These are phyloP conservation scores for Suhomyces faveliae DNA, from an alignment of 805 yeast species.

Conservation along the genomic window DNA sequence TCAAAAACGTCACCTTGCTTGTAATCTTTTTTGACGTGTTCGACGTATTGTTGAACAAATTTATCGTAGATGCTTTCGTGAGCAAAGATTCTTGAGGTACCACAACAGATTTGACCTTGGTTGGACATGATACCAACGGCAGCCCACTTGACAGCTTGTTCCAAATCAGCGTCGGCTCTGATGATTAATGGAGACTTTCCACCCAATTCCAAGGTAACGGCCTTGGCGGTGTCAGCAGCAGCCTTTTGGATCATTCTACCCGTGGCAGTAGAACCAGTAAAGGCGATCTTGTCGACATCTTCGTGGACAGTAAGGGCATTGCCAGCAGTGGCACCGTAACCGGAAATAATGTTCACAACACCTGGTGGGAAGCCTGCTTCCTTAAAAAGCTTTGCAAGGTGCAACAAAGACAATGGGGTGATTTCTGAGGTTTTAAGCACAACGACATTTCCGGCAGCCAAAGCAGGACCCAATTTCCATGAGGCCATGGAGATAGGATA, in stretches of 20 bases:
- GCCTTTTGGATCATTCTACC: constrained; percentile 62
- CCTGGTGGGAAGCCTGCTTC: constrained; percentile 78
- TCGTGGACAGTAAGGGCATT: constrained; percentile 58
- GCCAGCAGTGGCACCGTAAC: constrained; percentile 70
- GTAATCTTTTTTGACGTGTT: constrained; percentile 49
- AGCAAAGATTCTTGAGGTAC: constrained; percentile 60
- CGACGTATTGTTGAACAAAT: constrained; percentile 45
- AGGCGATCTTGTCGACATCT: constrained; percentile 50
- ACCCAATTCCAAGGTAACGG: constrained; percentile 69
- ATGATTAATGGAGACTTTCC: constrained; percentile 68
- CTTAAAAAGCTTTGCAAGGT: constrained; percentile 55
- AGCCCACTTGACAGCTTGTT: constrained; percentile 68
- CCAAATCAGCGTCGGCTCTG: constrained; percentile 62
- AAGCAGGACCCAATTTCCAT: constrained; percentile 82
- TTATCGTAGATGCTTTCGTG: constrained; percentile 57
- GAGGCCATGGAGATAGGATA: constrained; percentile 68
- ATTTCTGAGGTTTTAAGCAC: constrained; percentile 74
- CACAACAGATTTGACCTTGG: constrained; percentile 68
- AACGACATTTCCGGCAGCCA: constrained; percentile 74
- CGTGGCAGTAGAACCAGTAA: constrained; percentile 58
- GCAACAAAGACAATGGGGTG: constrained; percentile 69
- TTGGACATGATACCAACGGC: constrained; percentile 63
- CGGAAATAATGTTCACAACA: constrained; percentile 69
- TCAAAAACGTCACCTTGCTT: constrained; percentile 56
- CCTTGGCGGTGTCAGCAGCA: constrained; percentile 62